These are phyloP conservation scores for Salvia miltiorrhiza DNA, from an alignment of 257 asterid genomes.

Conservation along the genomic window DNA sequence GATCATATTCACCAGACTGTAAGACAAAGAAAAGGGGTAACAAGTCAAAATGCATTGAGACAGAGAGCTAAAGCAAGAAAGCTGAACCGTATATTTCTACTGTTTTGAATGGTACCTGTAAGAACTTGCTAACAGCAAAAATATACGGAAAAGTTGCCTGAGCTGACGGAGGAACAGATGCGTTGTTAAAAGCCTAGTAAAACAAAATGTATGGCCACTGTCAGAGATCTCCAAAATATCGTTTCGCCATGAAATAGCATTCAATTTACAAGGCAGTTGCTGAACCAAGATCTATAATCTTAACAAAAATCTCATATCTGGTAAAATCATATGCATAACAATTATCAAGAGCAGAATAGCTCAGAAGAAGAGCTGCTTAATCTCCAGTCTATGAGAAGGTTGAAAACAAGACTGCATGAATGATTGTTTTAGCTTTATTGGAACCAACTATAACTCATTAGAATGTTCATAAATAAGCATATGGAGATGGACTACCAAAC, in stretches of 20 bases:
- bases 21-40: conserved; percentile 2
- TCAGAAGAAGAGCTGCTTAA: neutral
- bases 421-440: neutral
- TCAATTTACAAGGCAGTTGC: neutral
- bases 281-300: neutral
- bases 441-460: neutral
- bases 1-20: conserved; percentile 92
- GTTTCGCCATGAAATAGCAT: neutral
- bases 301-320: neutral
- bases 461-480: neutral
- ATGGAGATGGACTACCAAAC: neutral
- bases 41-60: conserved; percentile 5
- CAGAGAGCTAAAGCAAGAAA: neutral
- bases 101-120: conserved; percentile 55
- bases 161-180: conserved; percentile 81
- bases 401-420: neutral
- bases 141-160: conserved; percentile 89
- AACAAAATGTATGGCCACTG: conserved; percentile 12
- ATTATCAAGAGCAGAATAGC: neutral
- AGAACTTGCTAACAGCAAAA: conserved; percentile 91
- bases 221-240: neutral
- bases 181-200: conserved; percentile 69
- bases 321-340: conserved; percentile 4
- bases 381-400: neutral
- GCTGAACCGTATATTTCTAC: neutral